A percentile compares a stretch with the other conserved stretches of the same genome.
phyloP scores from a whole-genome alignment of 352 stramenopile species.

The Phytophthora colocasiae region DNA sequence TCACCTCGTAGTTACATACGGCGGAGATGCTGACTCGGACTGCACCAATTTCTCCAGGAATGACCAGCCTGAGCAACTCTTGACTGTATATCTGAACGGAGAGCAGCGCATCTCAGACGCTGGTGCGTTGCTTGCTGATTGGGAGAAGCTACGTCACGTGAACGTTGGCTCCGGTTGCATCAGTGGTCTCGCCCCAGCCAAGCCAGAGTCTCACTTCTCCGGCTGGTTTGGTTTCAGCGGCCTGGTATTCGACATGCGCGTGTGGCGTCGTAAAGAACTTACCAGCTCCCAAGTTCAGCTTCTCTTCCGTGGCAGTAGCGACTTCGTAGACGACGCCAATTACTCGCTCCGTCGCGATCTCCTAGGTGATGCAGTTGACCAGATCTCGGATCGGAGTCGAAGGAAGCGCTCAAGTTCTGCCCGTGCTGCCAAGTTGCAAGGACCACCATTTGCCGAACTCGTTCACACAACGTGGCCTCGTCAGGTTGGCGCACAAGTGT shows the following conservation, averaged over 20 bases:
- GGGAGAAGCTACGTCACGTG: slow-evolving; percentile 51
- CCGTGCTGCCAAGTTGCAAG: slow-evolving; percentile 29
- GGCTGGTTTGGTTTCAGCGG: slow-evolving; percentile 81
- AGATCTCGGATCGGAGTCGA: slow-evolving; percentile 2
- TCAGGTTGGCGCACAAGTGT: slow-evolving; percentile 73
- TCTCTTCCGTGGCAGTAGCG: slow-evolving; percentile 64
- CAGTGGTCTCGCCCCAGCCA: slow-evolving; percentile 53
- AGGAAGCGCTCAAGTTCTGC: slow-evolving; percentile 23
- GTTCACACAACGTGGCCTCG: slow-evolving; percentile 60
- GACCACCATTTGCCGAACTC: slow-evolving; percentile 45
- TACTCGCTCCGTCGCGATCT: slow-evolving; percentile 62
- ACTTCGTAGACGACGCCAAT: slow-evolving; percentile 58
- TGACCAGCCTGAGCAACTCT: slow-evolving; percentile 34
- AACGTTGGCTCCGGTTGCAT: slow-evolving; percentile 76
- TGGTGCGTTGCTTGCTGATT: slow-evolving; percentile 54
- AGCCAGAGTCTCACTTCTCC: slow-evolving; percentile 63
- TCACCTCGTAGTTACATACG: slow-evolving; percentile 69
- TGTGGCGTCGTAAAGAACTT: slow-evolving; percentile 61
- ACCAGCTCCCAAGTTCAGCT: slow-evolving; percentile 58
- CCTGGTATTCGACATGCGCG: slow-evolving; percentile 59
- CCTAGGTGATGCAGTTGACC: slow-evolving; percentile 17
- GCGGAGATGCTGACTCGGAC: slow-evolving; percentile 29
- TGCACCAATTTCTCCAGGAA: slow-evolving; percentile 30
- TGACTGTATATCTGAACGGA: slow-evolving; percentile 70
- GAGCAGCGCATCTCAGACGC: slow-evolving; percentile 51